A percentile compares a stretch with the other conserved stretches of the same genome.
Evolutionary conservation across 345 rosid genomes (phyloP).

Genomic region (Ailanthus altissimus): DNA sequence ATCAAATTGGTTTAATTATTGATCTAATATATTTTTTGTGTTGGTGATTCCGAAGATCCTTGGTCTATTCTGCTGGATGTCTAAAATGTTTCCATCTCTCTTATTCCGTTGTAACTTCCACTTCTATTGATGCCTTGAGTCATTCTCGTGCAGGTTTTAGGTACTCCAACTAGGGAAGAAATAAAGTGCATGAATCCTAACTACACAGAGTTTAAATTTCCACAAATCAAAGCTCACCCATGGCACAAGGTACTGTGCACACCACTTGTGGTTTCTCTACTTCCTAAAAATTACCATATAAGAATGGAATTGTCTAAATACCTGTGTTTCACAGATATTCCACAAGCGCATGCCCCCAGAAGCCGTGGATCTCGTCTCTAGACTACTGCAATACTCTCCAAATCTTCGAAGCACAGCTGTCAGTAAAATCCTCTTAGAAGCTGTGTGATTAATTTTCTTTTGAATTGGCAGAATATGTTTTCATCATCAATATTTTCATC

Average conservation of each 20-base stretch:
- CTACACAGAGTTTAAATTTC: constrained; percentile 94
- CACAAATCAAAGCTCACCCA: constrained; percentile 98
- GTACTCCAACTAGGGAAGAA: constrained; percentile 98
- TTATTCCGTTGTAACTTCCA: neutral
- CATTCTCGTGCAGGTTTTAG: constrained; percentile 64
- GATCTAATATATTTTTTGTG: neutral
- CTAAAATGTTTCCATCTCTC: neutral
- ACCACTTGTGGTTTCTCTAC: neutral
- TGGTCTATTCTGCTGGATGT: neutral
- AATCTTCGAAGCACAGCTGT: constrained; percentile 92
- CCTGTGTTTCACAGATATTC: constrained; percentile 59
- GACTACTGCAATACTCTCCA: constrained; percentile 94
- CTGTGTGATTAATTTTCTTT: neutral
- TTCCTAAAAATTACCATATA: neutral
- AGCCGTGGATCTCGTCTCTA: constrained; percentile 97
- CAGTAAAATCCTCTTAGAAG: constrained; percentile 33
- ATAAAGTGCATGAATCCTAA: constrained; percentile 99
- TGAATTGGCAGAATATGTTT: neutral
- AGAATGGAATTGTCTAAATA: constrained; percentile 6
- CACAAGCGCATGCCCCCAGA: constrained; percentile 97
- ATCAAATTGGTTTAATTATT: neutral
- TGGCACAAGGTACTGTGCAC: constrained; percentile 85
- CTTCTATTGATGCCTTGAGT: constrained; percentile 2
- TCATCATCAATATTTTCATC: neutral
- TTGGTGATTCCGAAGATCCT: neutral